Base-by-base conservation (phyloP, 805 yeast genomes). In the Candida succiphila region DNA sequence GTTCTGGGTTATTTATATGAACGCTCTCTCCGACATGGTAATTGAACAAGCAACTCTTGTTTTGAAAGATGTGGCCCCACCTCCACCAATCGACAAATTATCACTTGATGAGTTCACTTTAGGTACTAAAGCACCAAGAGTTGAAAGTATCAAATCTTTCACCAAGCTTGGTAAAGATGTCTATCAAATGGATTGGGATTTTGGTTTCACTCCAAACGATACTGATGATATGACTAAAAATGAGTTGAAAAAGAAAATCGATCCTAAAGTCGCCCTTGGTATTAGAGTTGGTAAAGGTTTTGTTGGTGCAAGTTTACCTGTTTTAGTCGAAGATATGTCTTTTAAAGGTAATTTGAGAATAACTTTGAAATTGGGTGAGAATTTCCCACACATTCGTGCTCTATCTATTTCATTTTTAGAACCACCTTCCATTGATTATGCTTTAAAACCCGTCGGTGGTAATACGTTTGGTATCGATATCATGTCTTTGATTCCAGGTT, bases 1-100 rank as follows among this genome's bases (percentile, higher is more conserved):
- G 56, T 81, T 83, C 49, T 83, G 94, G 94, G 83, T 81, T 37
- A 80, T 83, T 39, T 83, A 83, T 48, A 83, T 83, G 94, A 89
- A 92, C 22, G 86, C 83, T 1, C 61, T 83, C 32, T 77, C 87
- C 6, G 85, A 80, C 43, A 76, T 74, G 57, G 94, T 83, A 17
- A 66, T 75, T 54, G 70, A 68, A 31, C 72, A 69, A 46, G 81
- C 85, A n/a, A 81, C 80, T 46, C 77, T 73, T 17, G 63, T 69
- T 14, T 58, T 83, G 49, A 72, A 75, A 30, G 87, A 74, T 48
- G 73, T 75, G 40, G 85, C 81, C 4, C 89, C 94, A 12, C 94
- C 94, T 19, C 77, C 74, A 47, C 92, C 92, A 52, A 81, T 83
- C 48, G 88, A 81, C 37, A 78, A 76, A 5, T 52, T 83, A 32